Base-by-base conservation (phyloP, 345 rosid genomes). In the Lepidium didymum region DNA sequence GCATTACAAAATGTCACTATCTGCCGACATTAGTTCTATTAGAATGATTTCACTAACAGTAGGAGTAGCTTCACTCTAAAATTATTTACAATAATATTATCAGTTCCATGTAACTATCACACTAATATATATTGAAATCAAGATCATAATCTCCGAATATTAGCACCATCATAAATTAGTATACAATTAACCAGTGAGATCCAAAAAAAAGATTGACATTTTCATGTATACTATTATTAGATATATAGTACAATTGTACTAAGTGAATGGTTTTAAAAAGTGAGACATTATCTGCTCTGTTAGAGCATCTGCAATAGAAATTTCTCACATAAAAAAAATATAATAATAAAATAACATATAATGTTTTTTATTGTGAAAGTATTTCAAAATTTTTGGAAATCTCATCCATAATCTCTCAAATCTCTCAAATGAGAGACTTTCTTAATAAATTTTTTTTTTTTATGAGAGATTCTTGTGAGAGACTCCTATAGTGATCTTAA, bases 201-300 rank as follows among this genome's bases (percentile, higher is more conserved):
- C 25, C 1, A 23, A 40, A 53, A 40, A 6, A 27, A 29, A 29
- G 0, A 7, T 40, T 42, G 33, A 41, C 14, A 41, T 53, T 52
- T 41, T 15, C 12, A 37, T 8, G 12, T 4, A 42, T 12, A 11
- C 10, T 14, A 21, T 40, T 12, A 57, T 21, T 10, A 52, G 54
- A 25, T n/a, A n/a, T n/a, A n/a, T 42, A 66, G 12, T 12, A 27
- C 31, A 12, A 13, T 27, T 51, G 61, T 25, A 15, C 50, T 15
- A 16, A 15, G 25, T 14, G 21, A 23, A 53, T 52, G 51, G 14
- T 44, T 31, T 55, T n/a, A 29, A 16, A 58, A 46, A 44, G 53
- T 7, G 57, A 49, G 41, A 68, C 73, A 47, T 27, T 68, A 57
- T 47, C 49, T 68, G 65, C 33, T 58, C 19, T 57, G 42, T 36